A percentile compares a stretch with the other conserved stretches of the same genome.
These are phyloP conservation scores for Sedum album DNA, from an alignment of 164 flowering plant species.

Conservation along the genomic window DNA sequence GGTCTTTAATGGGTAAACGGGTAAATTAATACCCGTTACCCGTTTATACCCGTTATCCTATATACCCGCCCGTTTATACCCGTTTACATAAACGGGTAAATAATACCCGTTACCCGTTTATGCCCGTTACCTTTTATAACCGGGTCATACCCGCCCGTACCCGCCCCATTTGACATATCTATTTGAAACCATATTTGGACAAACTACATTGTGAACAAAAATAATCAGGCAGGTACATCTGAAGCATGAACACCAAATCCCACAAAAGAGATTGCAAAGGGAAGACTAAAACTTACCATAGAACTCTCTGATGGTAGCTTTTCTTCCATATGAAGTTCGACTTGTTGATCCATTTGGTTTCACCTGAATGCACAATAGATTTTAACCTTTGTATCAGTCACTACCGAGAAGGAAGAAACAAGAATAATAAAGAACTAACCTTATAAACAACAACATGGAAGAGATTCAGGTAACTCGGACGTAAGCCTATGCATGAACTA, in stretches of 20 bases:
- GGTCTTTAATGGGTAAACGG: too few relatives aligned
- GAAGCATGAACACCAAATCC: not conserved
- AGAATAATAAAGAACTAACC: slow-evolving; percentile 14
- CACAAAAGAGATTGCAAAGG: not conserved
- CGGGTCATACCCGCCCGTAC: too few relatives aligned
- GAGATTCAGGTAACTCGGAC: slow-evolving; percentile 30
- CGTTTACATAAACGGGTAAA: too few relatives aligned
- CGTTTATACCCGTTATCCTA: too few relatives aligned
- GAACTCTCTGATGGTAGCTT: slow-evolving; percentile 31
- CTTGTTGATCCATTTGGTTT: slow-evolving; percentile 21
- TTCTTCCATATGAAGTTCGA: slow-evolving; percentile 23
- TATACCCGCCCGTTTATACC: too few relatives aligned
- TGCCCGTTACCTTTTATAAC: too few relatives aligned
- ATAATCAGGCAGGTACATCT: not conserved
- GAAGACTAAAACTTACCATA: slow-evolving; percentile 20
- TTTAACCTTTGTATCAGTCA: not conserved
- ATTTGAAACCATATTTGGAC: too few relatives aligned
- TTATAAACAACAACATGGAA: slow-evolving; percentile 32
- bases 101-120: too few relatives aligned
- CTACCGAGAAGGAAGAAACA: not conserved
- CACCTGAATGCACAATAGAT: slow-evolving; percentile 16
- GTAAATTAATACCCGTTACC: too few relatives aligned
- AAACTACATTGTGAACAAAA: not conserved
- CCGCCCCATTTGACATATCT: too few relatives aligned
- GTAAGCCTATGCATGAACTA: slow-evolving; percentile 31